A percentile compares a stretch with the other conserved stretches of the same genome.
phyloP scores from a whole-genome alignment of 2,329 filamentous ascomycete genomes.

The Fusarium nygamai region DNA sequence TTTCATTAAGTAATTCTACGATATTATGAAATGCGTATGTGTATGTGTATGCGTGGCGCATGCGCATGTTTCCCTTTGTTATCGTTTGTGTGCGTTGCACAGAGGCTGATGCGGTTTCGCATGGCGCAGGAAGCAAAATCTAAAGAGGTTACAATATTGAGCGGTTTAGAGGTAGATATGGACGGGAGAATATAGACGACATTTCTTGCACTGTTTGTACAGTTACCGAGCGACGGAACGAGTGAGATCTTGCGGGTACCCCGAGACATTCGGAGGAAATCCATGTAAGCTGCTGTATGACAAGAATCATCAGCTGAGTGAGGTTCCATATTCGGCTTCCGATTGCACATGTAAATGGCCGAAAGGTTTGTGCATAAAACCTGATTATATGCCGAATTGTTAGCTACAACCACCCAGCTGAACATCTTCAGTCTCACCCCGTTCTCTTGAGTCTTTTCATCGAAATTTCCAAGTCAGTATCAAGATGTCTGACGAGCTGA shows the following conservation, averaged over 20 bases:
- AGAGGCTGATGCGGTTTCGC: constrained; percentile 41
- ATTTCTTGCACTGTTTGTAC: background rate
- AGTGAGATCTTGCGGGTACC: background rate
- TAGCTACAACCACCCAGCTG: background rate
- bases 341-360: background rate
- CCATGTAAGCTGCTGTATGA: constrained; percentile 12
- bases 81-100: constrained; percentile 23
- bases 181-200: constrained; percentile 31
- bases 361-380: background rate
- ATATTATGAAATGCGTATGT: background rate
- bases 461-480: background rate
- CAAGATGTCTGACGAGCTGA: constrained; percentile 54
- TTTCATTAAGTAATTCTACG: constrained; percentile 15
- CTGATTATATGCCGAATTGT: background rate
- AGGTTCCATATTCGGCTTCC: constrained; percentile 21
- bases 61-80: constrained; percentile 9
- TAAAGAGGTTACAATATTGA: constrained; percentile 26
- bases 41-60: background rate
- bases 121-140: constrained; percentile 46
- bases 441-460: background rate
- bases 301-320: constrained; percentile 18
- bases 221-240: background rate
- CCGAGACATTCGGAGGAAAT: background rate
- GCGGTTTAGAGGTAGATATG: constrained; percentile 31
- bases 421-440: background rate